A percentile compares a stretch with the other conserved stretches of the same genome.
phyloP scores from a whole-genome alignment of 768 basidiomycete genomes.

The Sarcodon aspratus region DNA sequence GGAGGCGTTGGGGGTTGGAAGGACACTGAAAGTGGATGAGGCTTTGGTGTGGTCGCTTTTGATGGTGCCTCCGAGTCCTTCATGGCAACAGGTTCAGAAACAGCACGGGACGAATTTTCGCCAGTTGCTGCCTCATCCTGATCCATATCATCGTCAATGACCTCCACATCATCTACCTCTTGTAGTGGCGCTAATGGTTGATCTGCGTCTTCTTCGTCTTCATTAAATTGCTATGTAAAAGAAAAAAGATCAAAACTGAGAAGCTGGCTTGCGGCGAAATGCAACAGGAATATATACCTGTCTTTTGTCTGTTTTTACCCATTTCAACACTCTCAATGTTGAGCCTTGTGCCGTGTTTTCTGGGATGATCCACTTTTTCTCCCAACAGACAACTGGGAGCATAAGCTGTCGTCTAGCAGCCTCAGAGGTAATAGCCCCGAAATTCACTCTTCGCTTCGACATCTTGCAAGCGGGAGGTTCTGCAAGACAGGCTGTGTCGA shows the following conservation, averaged over 20 bases:
- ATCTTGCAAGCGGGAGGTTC: constrained; percentile 21
- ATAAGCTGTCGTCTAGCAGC: constrained; percentile 77
- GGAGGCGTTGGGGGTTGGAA: constrained; percentile 33
- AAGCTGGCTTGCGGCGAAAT: not conserved
- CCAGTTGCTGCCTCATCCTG: constrained; percentile 45
- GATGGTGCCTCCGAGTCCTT: constrained; percentile 30
- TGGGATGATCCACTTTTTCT: constrained; percentile 60
- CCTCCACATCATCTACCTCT: constrained; percentile 49
- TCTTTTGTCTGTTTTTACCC: constrained; percentile 70
- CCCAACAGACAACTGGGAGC: constrained; percentile 85
- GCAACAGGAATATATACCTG: constrained; percentile 37
- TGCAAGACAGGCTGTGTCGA: not conserved
- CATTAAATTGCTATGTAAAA: constrained; percentile 67
- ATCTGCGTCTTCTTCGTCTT: constrained; percentile 75
- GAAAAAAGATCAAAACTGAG: constrained; percentile 1
- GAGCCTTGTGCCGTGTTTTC: constrained; percentile 45
- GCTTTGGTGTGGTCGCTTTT: constrained; percentile 58
- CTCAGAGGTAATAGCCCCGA: constrained; percentile 67
- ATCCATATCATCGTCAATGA: constrained; percentile 67
- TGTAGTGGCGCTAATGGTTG: constrained; percentile 76
- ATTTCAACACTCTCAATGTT: constrained; percentile 57
- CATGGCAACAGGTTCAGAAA: constrained; percentile 26
- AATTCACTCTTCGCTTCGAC: constrained; percentile 68
- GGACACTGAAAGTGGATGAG: constrained; percentile 47
- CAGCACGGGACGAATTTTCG: constrained; percentile 17